Evolutionary conservation across 164 flowering plant genomes (phyloP).

Genomic region (Malania oleifera): DNA sequence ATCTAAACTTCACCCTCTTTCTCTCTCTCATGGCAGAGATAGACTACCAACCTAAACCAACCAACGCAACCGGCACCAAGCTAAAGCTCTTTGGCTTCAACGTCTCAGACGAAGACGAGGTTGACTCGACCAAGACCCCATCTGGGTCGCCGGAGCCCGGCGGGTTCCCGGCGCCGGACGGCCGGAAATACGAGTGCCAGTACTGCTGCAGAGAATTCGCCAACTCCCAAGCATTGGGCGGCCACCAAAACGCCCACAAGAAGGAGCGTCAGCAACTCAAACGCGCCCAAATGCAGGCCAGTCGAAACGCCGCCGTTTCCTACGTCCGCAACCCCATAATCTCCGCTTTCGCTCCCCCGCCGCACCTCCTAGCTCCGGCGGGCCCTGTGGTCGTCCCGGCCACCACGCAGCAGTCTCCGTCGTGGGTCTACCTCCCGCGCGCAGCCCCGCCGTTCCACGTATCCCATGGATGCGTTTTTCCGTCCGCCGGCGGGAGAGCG

Average conservation of each 20-base stretch:
- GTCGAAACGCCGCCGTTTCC: constrained; percentile 51
- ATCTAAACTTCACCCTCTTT: constrained; percentile 3
- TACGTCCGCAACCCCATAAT: constrained; percentile 52
- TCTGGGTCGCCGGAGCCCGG: constrained; percentile 38
- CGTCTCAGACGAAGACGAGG: constrained; percentile 55
- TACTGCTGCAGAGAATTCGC: constrained; percentile 90
- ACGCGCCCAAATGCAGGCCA: constrained; percentile 72
- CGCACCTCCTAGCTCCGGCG: constrained; percentile 44
- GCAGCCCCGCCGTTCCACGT: constrained; percentile 40
- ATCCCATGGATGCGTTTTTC: constrained; percentile 57
- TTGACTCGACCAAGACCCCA: constrained; percentile 28
- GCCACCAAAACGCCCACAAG: constrained; percentile 97
- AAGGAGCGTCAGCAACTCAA: constrained; percentile 89
- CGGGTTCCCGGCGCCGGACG: constrained; percentile 27
- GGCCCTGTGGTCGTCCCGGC: constrained; percentile 24
- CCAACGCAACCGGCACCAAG: constrained; percentile 11
- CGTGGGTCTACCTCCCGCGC: constrained; percentile 60
- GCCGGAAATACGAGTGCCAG: constrained; percentile 91
- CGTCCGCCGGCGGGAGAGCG: constrained; percentile 18
- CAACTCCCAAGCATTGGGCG: constrained; percentile 96
- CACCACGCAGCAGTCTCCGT: constrained; percentile 21
- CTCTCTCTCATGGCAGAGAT: constrained; percentile 39
- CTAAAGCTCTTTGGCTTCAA: constrained; percentile 82
- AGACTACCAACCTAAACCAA: constrained; percentile 27
- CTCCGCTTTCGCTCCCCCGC: constrained; percentile 61